phyloP scores from a whole-genome alignment of 495 filamentous ascomycete species.

The Aspergillus bridgeri region DNA sequence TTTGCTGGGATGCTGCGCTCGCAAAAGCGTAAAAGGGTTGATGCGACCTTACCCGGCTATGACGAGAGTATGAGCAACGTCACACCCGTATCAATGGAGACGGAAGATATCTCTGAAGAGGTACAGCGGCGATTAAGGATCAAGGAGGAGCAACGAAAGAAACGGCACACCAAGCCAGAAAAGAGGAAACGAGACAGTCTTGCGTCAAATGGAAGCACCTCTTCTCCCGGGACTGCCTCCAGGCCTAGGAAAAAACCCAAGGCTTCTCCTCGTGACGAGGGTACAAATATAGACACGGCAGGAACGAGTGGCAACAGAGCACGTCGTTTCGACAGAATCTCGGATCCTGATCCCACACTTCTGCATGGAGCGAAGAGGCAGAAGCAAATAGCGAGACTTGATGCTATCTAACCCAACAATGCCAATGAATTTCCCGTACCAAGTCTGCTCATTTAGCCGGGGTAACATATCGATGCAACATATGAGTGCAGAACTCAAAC shows the following conservation, averaged over 20 bases:
- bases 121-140: constrained; percentile 40
- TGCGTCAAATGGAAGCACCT: constrained; percentile 28
- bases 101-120: constrained; percentile 46
- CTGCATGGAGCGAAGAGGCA: neutral
- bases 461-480: neutral
- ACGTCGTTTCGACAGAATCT: neutral
- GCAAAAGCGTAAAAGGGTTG: constrained; percentile 26
- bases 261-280: neutral
- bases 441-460: neutral
- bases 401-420: neutral
- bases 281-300: neutral
- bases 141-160: constrained; percentile 35
- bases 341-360: neutral
- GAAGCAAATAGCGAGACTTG: neutral
- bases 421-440: neutral
- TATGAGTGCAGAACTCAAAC: too few species aligned
- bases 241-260: constrained; percentile 28
- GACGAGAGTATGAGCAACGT: constrained; percentile 20
- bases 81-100: constrained; percentile 31
- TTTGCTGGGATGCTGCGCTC: constrained; percentile 2
- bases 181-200: constrained; percentile 43
- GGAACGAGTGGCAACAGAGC: neutral
- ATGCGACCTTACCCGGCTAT: constrained; percentile 11
- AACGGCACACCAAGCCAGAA: constrained; percentile 31
- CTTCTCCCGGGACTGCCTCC: constrained; percentile 12